These are phyloP conservation scores for Trichosphaerium sp. DNA, from an alignment of 78 protist genomes.

Conservation along the genomic window DNA sequence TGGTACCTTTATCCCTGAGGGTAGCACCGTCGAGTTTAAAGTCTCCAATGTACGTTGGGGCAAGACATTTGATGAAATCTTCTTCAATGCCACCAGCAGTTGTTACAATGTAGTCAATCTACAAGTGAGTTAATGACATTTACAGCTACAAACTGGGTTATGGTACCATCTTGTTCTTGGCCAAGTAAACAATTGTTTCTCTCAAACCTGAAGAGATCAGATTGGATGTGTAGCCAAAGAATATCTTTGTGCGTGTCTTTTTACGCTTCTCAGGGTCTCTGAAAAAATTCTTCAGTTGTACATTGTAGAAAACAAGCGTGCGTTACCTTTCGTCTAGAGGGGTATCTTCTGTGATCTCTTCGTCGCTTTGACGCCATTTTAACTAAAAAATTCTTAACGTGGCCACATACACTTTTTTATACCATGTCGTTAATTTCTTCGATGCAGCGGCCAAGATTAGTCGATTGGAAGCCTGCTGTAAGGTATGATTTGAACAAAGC, in stretches of 20 bases:
- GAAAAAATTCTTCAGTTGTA: no score
- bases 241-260: slow-evolving; percentile 54
- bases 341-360: slow-evolving; percentile 34
- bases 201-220: slow-evolving; percentile 91
- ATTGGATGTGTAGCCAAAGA: slow-evolving; percentile 95
- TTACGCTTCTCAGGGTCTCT: not conserved
- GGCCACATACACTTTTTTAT: slow-evolving; percentile 14
- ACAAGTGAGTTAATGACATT: not conserved
- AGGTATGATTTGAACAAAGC: slow-evolving; percentile 48
- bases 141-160: not conserved
- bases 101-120: slow-evolving; percentile 82
- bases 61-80: slow-evolving; percentile 97
- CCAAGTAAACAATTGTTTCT: slow-evolving; percentile 82
- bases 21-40: slow-evolving; percentile 74
- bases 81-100: slow-evolving; percentile 99
- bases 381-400: not conserved
- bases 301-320: no score
- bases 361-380: slow-evolving; percentile 41
- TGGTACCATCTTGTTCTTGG: slow-evolving; percentile 56
- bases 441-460: slow-evolving; percentile 76
- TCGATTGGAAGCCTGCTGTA: slow-evolving; percentile 89
- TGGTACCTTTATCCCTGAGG: slow-evolving; percentile 42
- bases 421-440: slow-evolving; percentile 81
- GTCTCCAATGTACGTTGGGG: slow-evolving; percentile 87
- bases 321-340: slow-evolving; percentile 31